Conservation (phyloP, 2,329 filamentous ascomycete genomes). For the Arthrobotrys sphaeroides region DNA sequence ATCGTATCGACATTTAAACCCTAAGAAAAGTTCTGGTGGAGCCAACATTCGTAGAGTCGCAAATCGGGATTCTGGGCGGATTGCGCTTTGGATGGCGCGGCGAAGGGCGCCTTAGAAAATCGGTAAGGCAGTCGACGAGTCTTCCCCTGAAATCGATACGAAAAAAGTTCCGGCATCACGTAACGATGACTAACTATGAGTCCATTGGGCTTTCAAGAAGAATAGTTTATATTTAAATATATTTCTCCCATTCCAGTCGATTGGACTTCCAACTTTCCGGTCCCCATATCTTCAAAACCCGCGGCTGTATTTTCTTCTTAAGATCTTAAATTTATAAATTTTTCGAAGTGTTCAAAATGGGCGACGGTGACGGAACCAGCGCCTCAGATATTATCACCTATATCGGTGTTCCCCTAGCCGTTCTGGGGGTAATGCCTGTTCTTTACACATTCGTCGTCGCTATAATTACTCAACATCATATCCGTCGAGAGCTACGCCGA, state of each 20-base stretch:
- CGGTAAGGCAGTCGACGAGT: slow-evolving; percentile 52
- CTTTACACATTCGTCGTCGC: slow-evolving; percentile 73
- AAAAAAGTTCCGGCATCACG: background rate
- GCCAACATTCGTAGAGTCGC: background rate
- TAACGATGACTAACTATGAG: slow-evolving; percentile 39
- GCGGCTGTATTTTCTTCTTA: no score
- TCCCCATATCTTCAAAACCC: no score
- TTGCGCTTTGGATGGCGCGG: slow-evolving; percentile 34
- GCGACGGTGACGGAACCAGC: slow-evolving; percentile 52
- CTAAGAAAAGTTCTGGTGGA: background rate
- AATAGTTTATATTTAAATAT: background rate
- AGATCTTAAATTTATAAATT: no score
- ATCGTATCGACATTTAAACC: background rate
- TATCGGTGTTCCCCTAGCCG: slow-evolving; percentile 69
- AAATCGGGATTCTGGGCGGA: background rate
- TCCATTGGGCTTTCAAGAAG: background rate
- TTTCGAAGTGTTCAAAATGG: slow-evolving; percentile 10
- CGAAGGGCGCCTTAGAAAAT: slow-evolving; percentile 18
- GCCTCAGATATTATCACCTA: slow-evolving; percentile 68
- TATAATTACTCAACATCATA: slow-evolving; percentile 69
- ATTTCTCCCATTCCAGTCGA: background rate
- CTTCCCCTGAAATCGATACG: slow-evolving; percentile 31
- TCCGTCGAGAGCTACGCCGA: slow-evolving; percentile 69
- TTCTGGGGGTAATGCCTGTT: slow-evolving; percentile 71
- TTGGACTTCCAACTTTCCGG: background rate